Evolutionary conservation across 1,284 basidiomycete genomes (phyloP), one percentile per base, ranked within the genome.

Genomic region (Vanrija sp.): DNA sequence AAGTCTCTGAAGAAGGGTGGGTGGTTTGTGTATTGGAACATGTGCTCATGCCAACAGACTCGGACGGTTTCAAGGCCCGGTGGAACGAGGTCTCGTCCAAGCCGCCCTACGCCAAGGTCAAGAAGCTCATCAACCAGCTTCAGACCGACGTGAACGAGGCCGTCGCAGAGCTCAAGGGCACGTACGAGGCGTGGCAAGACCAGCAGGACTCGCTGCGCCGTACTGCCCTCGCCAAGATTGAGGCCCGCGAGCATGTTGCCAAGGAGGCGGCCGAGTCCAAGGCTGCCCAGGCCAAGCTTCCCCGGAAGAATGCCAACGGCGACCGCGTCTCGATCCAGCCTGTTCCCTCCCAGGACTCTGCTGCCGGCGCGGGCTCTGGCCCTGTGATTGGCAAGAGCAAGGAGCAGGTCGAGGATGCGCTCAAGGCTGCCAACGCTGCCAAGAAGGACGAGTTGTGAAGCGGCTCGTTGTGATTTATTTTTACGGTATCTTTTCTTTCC

Each of bases 351-450:
- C 31, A 31, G 31, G 31, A 12, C 31, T 24, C 47, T 27, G 36
- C 47, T 24, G 18, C 41, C 27, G 64, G 59, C 6, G 59, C 51
- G 1, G 61, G 53, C 25, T 59, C 47, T 39, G 38, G 19, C 25
- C 53, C 51, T 16, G 55, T 72, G 35, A 71, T 72, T 42, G 67
- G 66, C n/a, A 72, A 71, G 52, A 67, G 62, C 41, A 69, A 68
- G 48, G 64, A 69, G 48, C 70, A 70, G 56, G 61, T 72, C 22
- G 49, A 66, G 23, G 63, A 64, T n/a, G 69, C 70, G 19, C 54
- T 69, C 14, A 89, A 92, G 22, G 10, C 27, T 35, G 44, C 35
- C 44, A 24, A 35, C 16, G 25, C 27, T 45, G 44, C 44, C 20
- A 25, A 43, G 23, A 43, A 43, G 41, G 41, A 9, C 22, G 23